Evolutionary conservation across 2,329 filamentous ascomycete genomes (phyloP), one percentile per base, ranked within the genome.

Genomic region (Clarireedia homoeocarpa): DNA sequence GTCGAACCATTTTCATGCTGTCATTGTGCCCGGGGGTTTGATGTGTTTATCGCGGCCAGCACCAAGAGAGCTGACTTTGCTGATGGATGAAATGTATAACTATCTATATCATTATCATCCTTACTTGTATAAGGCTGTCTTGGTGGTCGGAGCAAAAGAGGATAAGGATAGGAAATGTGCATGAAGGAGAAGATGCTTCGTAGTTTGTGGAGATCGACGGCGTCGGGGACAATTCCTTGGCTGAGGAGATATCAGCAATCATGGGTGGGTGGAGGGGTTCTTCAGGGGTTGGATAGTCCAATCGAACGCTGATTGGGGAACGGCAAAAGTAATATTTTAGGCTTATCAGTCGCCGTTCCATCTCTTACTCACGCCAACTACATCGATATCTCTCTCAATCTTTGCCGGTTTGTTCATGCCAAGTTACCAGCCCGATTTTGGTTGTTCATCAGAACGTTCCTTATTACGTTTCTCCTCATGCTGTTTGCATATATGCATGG

Each of bases 281-380:
- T 42, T 30, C 17, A 42, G 39, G 39, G 39, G 39, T 42, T 42
- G n/a, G 17, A 42, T 20, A 42, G 39, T 15, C 39, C 2, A 42
- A 6, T 42, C 15, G 39, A 34, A 12, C 30, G 39, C 17, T n/a
- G 30, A 54, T 54, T 54, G 52, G 45, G 20, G 34, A 30, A 46
- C 30, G 34, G 45, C 30, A 27, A 54, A 54, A 42, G 39, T 36
- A 40, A 49, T 54, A 20, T 20, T 54, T 50, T 42, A 17, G 52
- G 52, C 52, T 55, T 55, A 55, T 55, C 52, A 38, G 36, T 55
- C 36, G 36, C 45, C 30, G 30, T 38, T 24, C 51, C 17, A 20
- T 24, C 40, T 54, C 17, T 50, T 20, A 36, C 45, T 26, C 5
- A 14, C 7, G 14, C n/a, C n/a, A 42, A n/a, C 39, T n/a, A 42